These are phyloP conservation scores for Phytopythium ostracodes DNA, from an alignment of 352 stramenopile species.

Conservation along the genomic window DNA sequence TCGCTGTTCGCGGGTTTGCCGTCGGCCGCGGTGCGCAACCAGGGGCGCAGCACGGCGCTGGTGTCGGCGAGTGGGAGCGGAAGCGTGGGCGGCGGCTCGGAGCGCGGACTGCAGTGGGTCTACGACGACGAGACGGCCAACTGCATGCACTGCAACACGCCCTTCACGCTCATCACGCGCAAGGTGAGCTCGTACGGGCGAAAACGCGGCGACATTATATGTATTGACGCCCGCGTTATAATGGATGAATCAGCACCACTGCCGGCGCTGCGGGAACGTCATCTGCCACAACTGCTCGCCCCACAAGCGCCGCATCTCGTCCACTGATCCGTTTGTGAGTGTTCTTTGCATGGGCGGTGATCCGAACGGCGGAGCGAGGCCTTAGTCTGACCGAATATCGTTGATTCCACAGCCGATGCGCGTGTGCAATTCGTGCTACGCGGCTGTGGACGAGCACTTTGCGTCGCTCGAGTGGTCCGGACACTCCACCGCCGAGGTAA, in stretches of 20 bases:
- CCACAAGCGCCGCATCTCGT: conserved; percentile 79
- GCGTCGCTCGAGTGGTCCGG: conserved; percentile 81
- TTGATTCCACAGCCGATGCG: conserved; percentile 62
- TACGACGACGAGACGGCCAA: conserved; percentile 83
- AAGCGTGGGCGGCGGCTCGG: conserved; percentile 14
- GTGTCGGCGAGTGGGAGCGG: conserved; percentile 19
- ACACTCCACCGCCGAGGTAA: conserved; percentile 65
- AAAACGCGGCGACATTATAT: not conserved
- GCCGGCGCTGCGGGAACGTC: conserved; percentile 77
- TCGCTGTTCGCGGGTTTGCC: conserved; percentile 71
- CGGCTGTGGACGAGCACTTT: conserved; percentile 82
- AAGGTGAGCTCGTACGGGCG: conserved; percentile 37
- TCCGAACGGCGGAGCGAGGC: not conserved
- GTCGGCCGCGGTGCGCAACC: conserved; percentile 48
- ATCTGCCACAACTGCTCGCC: conserved; percentile 85
- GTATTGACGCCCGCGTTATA: not conserved
- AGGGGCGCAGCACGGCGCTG: conserved; percentile 35
- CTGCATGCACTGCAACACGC: conserved; percentile 87
- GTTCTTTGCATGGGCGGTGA: not conserved
- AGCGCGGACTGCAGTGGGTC: conserved; percentile 73
- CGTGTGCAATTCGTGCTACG: conserved; percentile 86
- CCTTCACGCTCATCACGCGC: conserved; percentile 76
- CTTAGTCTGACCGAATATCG: not conserved
- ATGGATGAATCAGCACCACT: conserved; percentile 59
- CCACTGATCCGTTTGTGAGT: conserved; percentile 78